Percentiles rank a stretch among this genome's conserved stretches.
Conservation (phyloP, 495 filamentous ascomycete genomes). For the Penicillium samsonianum region DNA sequence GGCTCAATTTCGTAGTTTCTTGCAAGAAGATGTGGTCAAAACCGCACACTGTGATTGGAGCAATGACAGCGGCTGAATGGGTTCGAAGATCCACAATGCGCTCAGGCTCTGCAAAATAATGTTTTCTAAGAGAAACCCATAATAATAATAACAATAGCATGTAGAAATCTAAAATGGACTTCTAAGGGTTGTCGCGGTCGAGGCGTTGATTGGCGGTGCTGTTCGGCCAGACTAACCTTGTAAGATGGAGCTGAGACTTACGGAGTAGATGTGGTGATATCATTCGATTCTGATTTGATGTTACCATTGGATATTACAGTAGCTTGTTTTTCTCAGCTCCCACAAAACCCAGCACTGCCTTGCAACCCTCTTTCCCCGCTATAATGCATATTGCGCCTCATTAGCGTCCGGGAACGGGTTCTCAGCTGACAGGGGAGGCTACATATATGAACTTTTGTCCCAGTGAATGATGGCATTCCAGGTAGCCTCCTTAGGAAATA, state of each 20-base stretch:
- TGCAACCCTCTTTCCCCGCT: conserved; percentile 18
- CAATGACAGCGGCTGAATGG: not conserved
- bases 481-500: not conserved
- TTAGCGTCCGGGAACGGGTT: not conserved
- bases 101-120: conserved; percentile 1
- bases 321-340: conserved; percentile 7
- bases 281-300: conserved; percentile 11
- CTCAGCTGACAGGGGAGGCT: conserved; percentile 1
- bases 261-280: not conserved
- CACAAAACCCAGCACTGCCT: conserved; percentile 1
- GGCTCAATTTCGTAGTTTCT: not conserved
- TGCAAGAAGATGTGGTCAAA: not conserved
- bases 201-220: conserved; percentile 18
- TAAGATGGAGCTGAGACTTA: conserved; percentile 13
- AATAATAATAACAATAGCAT: not conserved
- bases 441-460: not conserved
- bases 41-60: conserved; percentile 6
- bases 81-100: conserved; percentile 7
- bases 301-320: not conserved
- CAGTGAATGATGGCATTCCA: not conserved
- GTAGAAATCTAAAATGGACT: not conserved
- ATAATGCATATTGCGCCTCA: conserved; percentile 67
- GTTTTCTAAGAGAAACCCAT: not conserved
- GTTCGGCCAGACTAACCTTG: conserved; percentile 18
- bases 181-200: not conserved